phyloP scores from a whole-genome alignment of 306 rosid genomes.

The Mucuna pruriens region DNA sequence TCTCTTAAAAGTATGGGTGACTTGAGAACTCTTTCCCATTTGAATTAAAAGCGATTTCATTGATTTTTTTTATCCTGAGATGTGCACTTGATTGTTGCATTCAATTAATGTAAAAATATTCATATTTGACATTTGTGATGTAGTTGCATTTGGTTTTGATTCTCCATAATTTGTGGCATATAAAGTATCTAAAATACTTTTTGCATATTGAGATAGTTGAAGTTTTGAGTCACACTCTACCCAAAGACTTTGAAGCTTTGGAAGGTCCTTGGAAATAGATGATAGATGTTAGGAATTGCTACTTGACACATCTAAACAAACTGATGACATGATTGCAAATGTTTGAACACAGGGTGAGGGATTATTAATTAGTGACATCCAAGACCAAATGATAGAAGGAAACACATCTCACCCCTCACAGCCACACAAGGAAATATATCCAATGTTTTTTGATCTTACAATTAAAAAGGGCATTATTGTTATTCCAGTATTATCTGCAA shows the following conservation, averaged over 20 bases:
- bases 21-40: neutral
- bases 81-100: neutral
- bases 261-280: neutral
- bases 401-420: neutral
- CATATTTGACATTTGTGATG: neutral
- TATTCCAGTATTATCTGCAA: neutral
- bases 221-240: neutral
- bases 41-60: neutral
- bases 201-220: neutral
- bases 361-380: neutral
- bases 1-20: neutral
- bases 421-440: neutral
- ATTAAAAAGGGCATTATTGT: neutral
- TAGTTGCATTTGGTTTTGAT: neutral
- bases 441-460: neutral
- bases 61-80: neutral
- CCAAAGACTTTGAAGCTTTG: neutral
- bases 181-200: too few relatives aligned
- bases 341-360: neutral
- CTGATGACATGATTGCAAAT: neutral
- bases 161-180: neutral
- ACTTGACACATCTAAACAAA: neutral
- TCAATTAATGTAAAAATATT: neutral
- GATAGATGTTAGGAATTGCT: neutral
- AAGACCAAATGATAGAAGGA: neutral